Percentiles rank a stretch among this genome's conserved stretches.
These are phyloP conservation scores for Triglochin maritima DNA, from an alignment of 106 monocot genomes.

Conservation along the genomic window DNA sequence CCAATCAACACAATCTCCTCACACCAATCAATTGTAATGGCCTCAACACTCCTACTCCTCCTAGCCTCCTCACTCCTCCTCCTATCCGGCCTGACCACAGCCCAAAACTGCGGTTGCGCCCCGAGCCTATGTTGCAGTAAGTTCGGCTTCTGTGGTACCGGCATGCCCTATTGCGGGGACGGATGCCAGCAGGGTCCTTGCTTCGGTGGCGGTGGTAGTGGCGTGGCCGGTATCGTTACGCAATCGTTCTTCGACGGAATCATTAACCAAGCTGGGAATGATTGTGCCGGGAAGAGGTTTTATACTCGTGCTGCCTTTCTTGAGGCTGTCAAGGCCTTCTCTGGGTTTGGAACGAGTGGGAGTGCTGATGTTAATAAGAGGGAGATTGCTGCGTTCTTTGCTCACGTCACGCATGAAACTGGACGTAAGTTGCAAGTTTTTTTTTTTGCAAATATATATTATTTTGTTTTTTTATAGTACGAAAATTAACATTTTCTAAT, in stretches of 20 bases:
- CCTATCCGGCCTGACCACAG: not conserved
- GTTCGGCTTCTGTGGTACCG: slow-evolving; percentile 26
- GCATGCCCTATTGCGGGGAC: slow-evolving; percentile 21
- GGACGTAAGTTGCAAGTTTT: slow-evolving; percentile 20
- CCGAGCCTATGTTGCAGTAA: slow-evolving; percentile 25
- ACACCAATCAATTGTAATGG: too few relatives aligned
- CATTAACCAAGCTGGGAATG: slow-evolving; percentile 14
- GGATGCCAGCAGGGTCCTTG: slow-evolving; percentile 39
- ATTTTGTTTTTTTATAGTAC: not conserved
- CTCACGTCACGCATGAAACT: slow-evolving; percentile 44
- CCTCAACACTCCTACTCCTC: not conserved
- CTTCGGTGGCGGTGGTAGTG: not conserved
- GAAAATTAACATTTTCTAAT: not conserved
- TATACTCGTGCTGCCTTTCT: slow-evolving; percentile 36
- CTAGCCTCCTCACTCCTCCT: not conserved
- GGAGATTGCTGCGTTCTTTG: slow-evolving; percentile 54
- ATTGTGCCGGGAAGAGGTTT: slow-evolving; percentile 30
- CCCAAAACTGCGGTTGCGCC: slow-evolving; percentile 41
- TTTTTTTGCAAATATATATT: not conserved
- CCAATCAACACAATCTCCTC: too few relatives aligned
- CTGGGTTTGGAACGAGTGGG: slow-evolving; percentile 23
- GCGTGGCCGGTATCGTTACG: slow-evolving; percentile 30
- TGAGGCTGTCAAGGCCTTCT: slow-evolving; percentile 11
- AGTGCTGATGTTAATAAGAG: slow-evolving; percentile 26
- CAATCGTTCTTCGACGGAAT: slow-evolving; percentile 38